Evolutionary conservation across 2,329 filamentous ascomycete species (phyloP).

Genomic region (Beauveria pseudobassiana): DNA sequence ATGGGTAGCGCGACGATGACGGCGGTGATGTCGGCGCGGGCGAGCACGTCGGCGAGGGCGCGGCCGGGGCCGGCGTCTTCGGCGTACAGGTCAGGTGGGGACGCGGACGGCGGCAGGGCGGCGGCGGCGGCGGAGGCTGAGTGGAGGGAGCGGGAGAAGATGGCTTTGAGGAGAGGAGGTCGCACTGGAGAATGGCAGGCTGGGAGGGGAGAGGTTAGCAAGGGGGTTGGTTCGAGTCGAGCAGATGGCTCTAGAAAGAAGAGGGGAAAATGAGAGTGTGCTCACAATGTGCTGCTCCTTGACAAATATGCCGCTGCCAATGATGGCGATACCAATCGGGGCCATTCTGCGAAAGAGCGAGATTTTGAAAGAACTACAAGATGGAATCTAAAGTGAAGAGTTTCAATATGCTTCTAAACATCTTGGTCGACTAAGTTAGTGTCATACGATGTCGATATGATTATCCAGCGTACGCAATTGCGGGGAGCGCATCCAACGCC

Average conservation of each 20-base stretch:
- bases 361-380: neutral
- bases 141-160: conserved; percentile 56
- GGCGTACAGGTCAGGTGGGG: conserved; percentile 45
- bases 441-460: too few species aligned
- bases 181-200: conserved; percentile 51
- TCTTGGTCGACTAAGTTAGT: too few species aligned
- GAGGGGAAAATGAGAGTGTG: neutral
- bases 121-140: conserved; percentile 43
- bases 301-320: conserved; percentile 57
- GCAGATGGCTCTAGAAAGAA: too few species aligned
- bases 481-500: neutral
- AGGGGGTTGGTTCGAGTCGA: too few species aligned
- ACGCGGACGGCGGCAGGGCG: conserved; percentile 23
- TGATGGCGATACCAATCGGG: conserved; percentile 47
- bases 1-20: conserved; percentile 59
- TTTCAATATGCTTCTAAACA: neutral
- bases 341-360: conserved; percentile 10
- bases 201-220: conserved; percentile 13
- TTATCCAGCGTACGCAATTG: neutral
- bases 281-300: conserved; percentile 49
- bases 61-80: conserved; percentile 40
- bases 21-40: conserved; percentile 44
- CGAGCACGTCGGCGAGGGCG: conserved; percentile 43
- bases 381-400: neutral
- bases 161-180: conserved; percentile 50